These are phyloP conservation scores for Peronospora farinosa DNA, from an alignment of 352 stramenopile genomes.

Conservation along the genomic window DNA sequence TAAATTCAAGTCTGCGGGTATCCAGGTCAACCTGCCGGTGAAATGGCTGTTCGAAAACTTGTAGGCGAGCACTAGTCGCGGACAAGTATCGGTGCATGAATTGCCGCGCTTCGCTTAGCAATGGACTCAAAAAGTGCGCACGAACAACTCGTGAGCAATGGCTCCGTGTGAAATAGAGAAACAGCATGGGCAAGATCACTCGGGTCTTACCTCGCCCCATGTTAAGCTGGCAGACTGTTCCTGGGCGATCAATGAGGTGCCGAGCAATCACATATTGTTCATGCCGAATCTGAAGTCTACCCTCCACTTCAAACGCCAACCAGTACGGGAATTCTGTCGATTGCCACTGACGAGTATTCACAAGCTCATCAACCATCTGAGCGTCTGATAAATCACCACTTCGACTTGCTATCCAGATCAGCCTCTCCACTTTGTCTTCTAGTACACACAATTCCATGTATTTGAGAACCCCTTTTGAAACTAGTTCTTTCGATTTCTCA, in stretches of 20 bases:
- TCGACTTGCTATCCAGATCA: slow-evolving; percentile 22
- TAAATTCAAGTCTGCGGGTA: slow-evolving; percentile 16
- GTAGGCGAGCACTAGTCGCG: slow-evolving; percentile 35
- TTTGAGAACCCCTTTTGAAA: slow-evolving; percentile 4
- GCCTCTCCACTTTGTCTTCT: slow-evolving; percentile 59
- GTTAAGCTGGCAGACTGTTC: slow-evolving; percentile 78
- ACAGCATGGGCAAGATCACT: slow-evolving; percentile 85
- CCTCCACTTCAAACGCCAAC: slow-evolving; percentile 86
- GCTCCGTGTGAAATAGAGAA: slow-evolving; percentile 54
- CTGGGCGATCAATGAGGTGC: slow-evolving; percentile 60
- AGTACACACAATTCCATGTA: slow-evolving; percentile 67
- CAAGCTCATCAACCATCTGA: slow-evolving; percentile 52
- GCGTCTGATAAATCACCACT: slow-evolving; percentile 17
- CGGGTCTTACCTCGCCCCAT: slow-evolving; percentile 84
- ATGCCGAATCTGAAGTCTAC: slow-evolving; percentile 71
- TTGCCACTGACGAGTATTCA: slow-evolving; percentile 41
- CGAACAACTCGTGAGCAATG: slow-evolving; percentile 32
- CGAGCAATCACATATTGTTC: slow-evolving; percentile 71
- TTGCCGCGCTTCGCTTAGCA: slow-evolving; percentile 60
- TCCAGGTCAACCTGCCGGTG: slow-evolving; percentile 46
- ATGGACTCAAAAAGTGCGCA: slow-evolving; percentile 50
- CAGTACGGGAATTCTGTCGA: slow-evolving; percentile 56
- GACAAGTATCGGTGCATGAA: slow-evolving; percentile 62
- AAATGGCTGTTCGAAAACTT: slow-evolving; percentile 58
- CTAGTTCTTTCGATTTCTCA: slow-evolving; percentile 8